These are phyloP conservation scores for Nicotiana tomentosiformis DNA, from an alignment of 257 asterid genomes.

Conservation along the genomic window DNA sequence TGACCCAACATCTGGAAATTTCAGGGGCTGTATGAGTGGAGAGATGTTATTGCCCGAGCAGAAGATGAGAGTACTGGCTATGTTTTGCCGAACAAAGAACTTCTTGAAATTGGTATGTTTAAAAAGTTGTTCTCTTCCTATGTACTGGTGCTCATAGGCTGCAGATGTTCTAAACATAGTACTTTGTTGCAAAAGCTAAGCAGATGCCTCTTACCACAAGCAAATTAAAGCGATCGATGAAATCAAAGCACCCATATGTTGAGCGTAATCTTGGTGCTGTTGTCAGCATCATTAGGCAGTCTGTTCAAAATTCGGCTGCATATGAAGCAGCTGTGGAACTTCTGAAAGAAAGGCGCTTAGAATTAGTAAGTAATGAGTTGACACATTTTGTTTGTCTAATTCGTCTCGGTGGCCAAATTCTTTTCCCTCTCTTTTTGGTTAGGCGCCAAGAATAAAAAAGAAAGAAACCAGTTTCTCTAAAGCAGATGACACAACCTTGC, in stretches of 20 bases:
- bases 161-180: constrained; percentile 6
- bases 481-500: background rate
- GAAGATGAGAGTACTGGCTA: constrained; percentile 99
- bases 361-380: constrained; percentile 39
- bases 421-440: background rate
- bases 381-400: background rate
- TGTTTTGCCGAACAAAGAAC: constrained; percentile 81
- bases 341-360: constrained; percentile 53
- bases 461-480: background rate
- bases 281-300: constrained; percentile 66
- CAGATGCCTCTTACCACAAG: constrained; percentile 74
- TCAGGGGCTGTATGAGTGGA: constrained; percentile 89
- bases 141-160: constrained; percentile 1
- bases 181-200: constrained; percentile 57
- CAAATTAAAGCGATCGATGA: constrained; percentile 58
- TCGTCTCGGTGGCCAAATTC: background rate
- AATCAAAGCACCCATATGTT: constrained; percentile 68
- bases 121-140: constrained; percentile 4
- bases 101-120: constrained; percentile 73
- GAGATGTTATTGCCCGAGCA: constrained; percentile 92
- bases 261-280: constrained; percentile 77
- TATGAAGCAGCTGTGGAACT: constrained; percentile 64
- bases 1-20: constrained; percentile 13
- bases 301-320: constrained; percentile 66
- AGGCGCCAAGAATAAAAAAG: background rate